A percentile compares a stretch with the other conserved stretches of the same genome.
Conservation (phyloP, 495 filamentous ascomycete genomes). For the Stereocaulon alpinum region DNA sequence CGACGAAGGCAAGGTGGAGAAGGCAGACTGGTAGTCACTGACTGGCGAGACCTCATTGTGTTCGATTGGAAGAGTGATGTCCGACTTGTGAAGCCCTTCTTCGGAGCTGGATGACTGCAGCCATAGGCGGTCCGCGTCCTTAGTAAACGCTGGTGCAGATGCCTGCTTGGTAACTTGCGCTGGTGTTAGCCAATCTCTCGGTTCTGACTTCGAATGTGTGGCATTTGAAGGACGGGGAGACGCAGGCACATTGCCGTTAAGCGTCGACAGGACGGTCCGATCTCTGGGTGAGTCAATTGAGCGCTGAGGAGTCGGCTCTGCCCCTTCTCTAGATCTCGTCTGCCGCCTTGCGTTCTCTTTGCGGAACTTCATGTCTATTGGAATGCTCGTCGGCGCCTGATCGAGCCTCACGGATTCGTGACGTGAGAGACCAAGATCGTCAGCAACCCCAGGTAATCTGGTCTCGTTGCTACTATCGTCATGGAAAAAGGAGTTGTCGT, state of each 20-base stretch:
- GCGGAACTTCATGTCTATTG: not conserved
- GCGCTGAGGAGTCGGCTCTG: not conserved
- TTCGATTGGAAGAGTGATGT: slow-evolving; percentile 35
- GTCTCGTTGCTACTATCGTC: slow-evolving; percentile 43
- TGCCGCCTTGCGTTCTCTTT: slow-evolving; percentile 1
- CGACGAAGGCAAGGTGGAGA: slow-evolving; percentile 21
- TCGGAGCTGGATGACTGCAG: slow-evolving; percentile 33
- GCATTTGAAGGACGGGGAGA: not conserved
- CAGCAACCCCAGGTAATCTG: slow-evolving; percentile 8
- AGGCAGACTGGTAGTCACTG: slow-evolving; percentile 40
- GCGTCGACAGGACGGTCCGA: not conserved
- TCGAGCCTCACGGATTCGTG: slow-evolving; percentile 8
- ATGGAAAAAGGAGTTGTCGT: slow-evolving; percentile 41
- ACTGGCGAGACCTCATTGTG: slow-evolving; percentile 31
- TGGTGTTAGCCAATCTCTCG: slow-evolving; percentile 10
- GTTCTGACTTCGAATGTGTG: not conserved
- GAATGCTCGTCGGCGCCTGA: slow-evolving; percentile 11
- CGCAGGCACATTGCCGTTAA: not conserved
- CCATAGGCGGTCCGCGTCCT: slow-evolving; percentile 14
- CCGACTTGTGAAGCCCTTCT: slow-evolving; percentile 31
- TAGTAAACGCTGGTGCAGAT: not conserved
- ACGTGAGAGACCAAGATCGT: slow-evolving; percentile 6
- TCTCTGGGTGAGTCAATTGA: slow-evolving; percentile 3
- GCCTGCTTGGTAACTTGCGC: slow-evolving; percentile 7
- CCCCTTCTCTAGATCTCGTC: not conserved